phyloP scores from a whole-genome alignment of 352 stramenopile species.

The Phytophthora multivora region DNA sequence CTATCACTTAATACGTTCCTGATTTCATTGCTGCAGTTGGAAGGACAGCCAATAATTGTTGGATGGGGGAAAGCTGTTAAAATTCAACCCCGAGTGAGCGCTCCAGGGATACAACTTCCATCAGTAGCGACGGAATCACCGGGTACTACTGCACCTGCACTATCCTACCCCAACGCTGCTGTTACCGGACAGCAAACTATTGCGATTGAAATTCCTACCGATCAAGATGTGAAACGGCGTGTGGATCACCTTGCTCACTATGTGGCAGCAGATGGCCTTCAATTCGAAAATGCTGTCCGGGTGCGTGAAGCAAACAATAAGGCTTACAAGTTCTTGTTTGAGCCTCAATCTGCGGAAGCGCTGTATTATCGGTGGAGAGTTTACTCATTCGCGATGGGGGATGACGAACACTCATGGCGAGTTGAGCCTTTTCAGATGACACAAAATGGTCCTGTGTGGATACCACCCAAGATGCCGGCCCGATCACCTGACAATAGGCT shows the following conservation, averaged over 20 bases:
- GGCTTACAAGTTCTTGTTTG: slow-evolving; percentile 63
- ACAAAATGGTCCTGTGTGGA: slow-evolving; percentile 55
- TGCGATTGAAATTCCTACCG: slow-evolving; percentile 42
- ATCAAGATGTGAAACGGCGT: slow-evolving; percentile 27
- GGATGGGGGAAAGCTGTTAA: slow-evolving; percentile 85
- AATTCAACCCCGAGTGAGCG: slow-evolving; percentile 47
- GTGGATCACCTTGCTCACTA: slow-evolving; percentile 67
- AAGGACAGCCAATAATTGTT: slow-evolving; percentile 77
- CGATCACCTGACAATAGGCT: slow-evolving; percentile 6
- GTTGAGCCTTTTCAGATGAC: slow-evolving; percentile 72
- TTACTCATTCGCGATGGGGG: slow-evolving; percentile 74
- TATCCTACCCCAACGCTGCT: background rate
- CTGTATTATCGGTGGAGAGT: slow-evolving; percentile 82
- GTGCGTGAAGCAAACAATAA: slow-evolving; percentile 50
- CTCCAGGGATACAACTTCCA: slow-evolving; percentile 12
- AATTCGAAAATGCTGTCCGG: slow-evolving; percentile 72
- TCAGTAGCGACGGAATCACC: slow-evolving; percentile 10
- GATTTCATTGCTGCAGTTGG: slow-evolving; percentile 43
- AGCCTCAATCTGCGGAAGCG: slow-evolving; percentile 34
- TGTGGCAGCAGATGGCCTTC: slow-evolving; percentile 63
- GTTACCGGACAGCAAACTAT: slow-evolving; percentile 28
- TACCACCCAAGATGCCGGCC: slow-evolving; percentile 48
- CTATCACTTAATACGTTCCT: background rate
- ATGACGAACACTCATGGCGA: slow-evolving; percentile 51
- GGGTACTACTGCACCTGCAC: slow-evolving; percentile 1